Evolutionary conservation across 2,329 filamentous ascomycete genomes (phyloP).

Genomic region (Fusarium aywerte): DNA sequence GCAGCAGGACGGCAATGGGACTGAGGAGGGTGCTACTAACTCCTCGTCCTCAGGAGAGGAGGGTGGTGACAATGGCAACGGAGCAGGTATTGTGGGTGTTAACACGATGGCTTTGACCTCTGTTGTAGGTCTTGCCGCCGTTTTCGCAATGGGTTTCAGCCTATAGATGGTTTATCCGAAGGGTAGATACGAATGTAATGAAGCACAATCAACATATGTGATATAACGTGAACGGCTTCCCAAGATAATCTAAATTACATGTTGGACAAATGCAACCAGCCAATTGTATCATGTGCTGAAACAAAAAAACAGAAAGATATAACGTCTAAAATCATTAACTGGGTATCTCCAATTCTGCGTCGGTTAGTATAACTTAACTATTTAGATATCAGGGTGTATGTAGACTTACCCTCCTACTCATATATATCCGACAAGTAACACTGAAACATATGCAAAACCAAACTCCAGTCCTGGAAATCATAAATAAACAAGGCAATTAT

Average conservation of each 20-base stretch:
- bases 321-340: slow-evolving; percentile 26
- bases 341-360: slow-evolving; percentile 42
- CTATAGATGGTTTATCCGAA: slow-evolving; percentile 39
- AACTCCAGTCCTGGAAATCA: slow-evolving; percentile 24
- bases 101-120: slow-evolving; percentile 49
- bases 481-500: slow-evolving; percentile 21
- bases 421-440: slow-evolving; percentile 17
- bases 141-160: slow-evolving; percentile 53
- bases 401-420: slow-evolving; percentile 37
- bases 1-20: slow-evolving; percentile 43
- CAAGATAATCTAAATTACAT: slow-evolving; percentile 31
- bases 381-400: neutral
- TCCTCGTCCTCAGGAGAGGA: slow-evolving; percentile 22
- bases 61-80: slow-evolving; percentile 35
- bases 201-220: slow-evolving; percentile 15
- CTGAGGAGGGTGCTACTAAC: slow-evolving; percentile 34
- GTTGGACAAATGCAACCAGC: slow-evolving; percentile 6
- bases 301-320: neutral
- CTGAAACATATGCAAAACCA: slow-evolving; percentile 19
- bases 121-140: slow-evolving; percentile 53
- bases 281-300: neutral
- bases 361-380: slow-evolving; percentile 16
- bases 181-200: slow-evolving; percentile 5
- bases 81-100: slow-evolving; percentile 39
- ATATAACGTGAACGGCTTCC: slow-evolving; percentile 9